Percentiles rank a stretch among this genome's conserved stretches.
These are phyloP conservation scores for Serendipita indica DNA, from an alignment of 768 basidiomycete genomes.

Conservation along the genomic window DNA sequence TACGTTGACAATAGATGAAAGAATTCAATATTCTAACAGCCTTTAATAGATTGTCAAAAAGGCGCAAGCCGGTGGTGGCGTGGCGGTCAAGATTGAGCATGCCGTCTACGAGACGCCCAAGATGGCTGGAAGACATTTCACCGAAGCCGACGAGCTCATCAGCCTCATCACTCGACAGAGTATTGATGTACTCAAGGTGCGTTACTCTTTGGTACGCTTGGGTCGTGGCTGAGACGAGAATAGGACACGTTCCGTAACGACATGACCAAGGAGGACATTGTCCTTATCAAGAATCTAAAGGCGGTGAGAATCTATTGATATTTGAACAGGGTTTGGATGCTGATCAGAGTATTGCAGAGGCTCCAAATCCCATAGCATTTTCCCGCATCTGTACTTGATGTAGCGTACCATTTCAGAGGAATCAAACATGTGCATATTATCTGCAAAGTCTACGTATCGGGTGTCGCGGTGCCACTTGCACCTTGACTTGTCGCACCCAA, in stretches of 20 bases:
- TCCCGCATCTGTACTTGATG: neutral
- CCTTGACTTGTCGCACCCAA: slow-evolving; percentile 6
- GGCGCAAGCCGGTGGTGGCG: slow-evolving; percentile 85
- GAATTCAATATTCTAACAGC: neutral
- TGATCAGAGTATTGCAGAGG: neutral
- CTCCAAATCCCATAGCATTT: slow-evolving; percentile 4
- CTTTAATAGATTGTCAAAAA: slow-evolving; percentile 67
- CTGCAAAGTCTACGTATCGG: neutral
- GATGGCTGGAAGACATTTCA: slow-evolving; percentile 91
- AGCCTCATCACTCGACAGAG: slow-evolving; percentile 84
- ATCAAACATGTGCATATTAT: neutral
- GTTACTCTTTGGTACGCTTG: slow-evolving; percentile 12
- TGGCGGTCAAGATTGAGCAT: slow-evolving; percentile 97
- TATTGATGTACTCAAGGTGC: slow-evolving; percentile 89
- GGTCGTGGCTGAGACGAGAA: neutral
- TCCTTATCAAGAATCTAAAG: slow-evolving; percentile 78
- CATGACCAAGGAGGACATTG: slow-evolving; percentile 84
- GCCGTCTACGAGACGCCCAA: slow-evolving; percentile 91
- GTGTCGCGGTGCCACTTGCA: slow-evolving; percentile 6
- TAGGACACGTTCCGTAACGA: slow-evolving; percentile 79
- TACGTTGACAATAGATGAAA: slow-evolving; percentile 23
- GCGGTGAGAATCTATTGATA: slow-evolving; percentile 34
- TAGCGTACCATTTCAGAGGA: neutral
- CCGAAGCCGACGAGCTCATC: slow-evolving; percentile 86
- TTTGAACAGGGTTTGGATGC: neutral